A percentile compares a stretch with the other conserved stretches of the same genome.
These are phyloP conservation scores for Psilocybe subaeruginosa DNA, from an alignment of 768 basidiomycete species.

Conservation along the genomic window DNA sequence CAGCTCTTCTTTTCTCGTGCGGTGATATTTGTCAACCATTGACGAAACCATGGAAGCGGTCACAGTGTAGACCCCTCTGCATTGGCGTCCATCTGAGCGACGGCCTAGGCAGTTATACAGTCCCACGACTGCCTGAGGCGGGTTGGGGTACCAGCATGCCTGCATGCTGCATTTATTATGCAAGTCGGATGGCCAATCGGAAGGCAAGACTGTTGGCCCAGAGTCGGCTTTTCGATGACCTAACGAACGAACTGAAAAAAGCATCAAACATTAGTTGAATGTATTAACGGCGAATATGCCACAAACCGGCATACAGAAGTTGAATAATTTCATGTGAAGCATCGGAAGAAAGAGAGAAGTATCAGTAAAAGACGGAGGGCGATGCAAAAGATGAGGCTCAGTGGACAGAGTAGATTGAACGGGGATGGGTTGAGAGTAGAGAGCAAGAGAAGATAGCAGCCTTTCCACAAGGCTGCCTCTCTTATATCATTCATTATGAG, in stretches of 20 bases:
- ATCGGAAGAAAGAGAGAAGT: neutral
- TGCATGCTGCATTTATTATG: slow-evolving; percentile 31
- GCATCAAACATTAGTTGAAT: neutral
- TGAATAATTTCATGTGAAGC: neutral
- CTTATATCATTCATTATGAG: neutral
- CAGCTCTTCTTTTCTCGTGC: neutral
- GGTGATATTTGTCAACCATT: slow-evolving; percentile 4
- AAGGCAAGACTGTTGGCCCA: slow-evolving; percentile 10
- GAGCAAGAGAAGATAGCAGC: neutral
- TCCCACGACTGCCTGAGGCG: slow-evolving; percentile 32
- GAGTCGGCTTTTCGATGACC: slow-evolving; percentile 13
- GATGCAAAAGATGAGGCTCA: neutral
- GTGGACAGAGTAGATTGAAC: neutral
- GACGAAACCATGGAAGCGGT: neutral
- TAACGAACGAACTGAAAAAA: neutral
- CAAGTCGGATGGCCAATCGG: slow-evolving; percentile 27
- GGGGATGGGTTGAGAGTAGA: neutral
- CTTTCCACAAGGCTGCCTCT: neutral
- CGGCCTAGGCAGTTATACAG: slow-evolving; percentile 29
- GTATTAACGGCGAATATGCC: neutral
- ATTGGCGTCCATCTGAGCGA: slow-evolving; percentile 16
- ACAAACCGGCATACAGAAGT: slow-evolving; percentile 1
- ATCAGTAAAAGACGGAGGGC: neutral
- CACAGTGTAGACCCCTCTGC: slow-evolving; percentile 26
- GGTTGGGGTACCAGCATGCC: slow-evolving; percentile 29